Evolutionary conservation across 108 stramenopile species (phyloP).

Genomic region (Cyclostephanos invisitatus): DNA sequence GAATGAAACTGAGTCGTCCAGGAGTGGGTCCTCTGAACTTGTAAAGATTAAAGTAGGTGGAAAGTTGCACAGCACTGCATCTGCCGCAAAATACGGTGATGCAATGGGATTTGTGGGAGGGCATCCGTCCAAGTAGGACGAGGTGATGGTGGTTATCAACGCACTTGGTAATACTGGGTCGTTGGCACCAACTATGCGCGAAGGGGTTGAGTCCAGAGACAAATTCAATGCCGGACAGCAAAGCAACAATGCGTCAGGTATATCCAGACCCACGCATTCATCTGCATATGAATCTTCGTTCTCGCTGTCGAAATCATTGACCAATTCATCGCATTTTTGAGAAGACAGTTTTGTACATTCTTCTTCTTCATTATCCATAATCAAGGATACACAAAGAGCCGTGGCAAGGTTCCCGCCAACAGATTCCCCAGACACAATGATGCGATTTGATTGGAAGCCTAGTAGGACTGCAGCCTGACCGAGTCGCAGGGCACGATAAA

Average conservation of each 20-base stretch:
- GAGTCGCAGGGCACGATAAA: constrained; percentile 60
- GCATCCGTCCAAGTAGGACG: constrained; percentile 61
- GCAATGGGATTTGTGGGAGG: constrained; percentile 65
- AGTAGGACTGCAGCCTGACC: constrained; percentile 57
- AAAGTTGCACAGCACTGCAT: constrained; percentile 57
- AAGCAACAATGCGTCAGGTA: constrained; percentile 82
- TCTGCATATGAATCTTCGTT: neutral
- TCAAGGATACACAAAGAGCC: constrained; percentile 70
- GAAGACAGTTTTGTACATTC: constrained; percentile 22
- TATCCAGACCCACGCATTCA: constrained; percentile 4
- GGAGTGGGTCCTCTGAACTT: constrained; percentile 76
- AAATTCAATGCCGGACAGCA: constrained; percentile 81
- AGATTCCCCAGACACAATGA: constrained; percentile 80
- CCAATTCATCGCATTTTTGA: constrained; percentile 17
- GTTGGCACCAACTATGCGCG: constrained; percentile 64
- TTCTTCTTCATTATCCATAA: constrained; percentile 37
- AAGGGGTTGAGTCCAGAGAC: constrained; percentile 61
- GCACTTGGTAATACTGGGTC: constrained; percentile 83
- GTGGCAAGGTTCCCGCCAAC: constrained; percentile 82
- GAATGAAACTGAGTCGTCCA: constrained; percentile 87
- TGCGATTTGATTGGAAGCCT: constrained; percentile 73
- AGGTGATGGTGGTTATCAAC: constrained; percentile 70
- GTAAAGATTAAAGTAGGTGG: constrained; percentile 73
- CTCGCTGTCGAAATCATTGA: constrained; percentile 30
- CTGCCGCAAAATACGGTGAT: constrained; percentile 79